A percentile compares a stretch with the other conserved stretches of the same genome.
These are phyloP conservation scores for Neonectria coccinea DNA, from an alignment of 2,329 filamentous ascomycete species.

Conservation along the genomic window DNA sequence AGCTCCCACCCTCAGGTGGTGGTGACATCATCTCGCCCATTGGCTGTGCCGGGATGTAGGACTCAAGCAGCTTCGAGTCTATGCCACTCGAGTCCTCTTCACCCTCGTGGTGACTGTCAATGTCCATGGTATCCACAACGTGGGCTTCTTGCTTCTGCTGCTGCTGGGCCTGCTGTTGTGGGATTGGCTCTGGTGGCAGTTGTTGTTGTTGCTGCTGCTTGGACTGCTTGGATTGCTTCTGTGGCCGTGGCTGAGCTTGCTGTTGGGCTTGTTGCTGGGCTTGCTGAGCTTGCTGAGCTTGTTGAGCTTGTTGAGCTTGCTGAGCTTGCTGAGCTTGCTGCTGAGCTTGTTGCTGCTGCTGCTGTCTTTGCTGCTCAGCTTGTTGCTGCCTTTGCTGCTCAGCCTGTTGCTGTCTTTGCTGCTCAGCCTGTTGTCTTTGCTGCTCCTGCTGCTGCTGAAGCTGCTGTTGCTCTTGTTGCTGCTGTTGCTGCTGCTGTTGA, in stretches of 20 bases:
- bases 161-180: conserved; percentile 46
- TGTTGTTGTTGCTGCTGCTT: conserved; percentile 47
- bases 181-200: conserved; percentile 45
- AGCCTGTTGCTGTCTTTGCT: conserved; percentile 44
- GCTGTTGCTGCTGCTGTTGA: conserved; percentile 40
- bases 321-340: conserved; percentile 31
- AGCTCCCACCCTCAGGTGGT: conserved; percentile 73
- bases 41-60: conserved; percentile 65
- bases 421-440: conserved; percentile 46
- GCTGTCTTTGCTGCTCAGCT: conserved; percentile 43
- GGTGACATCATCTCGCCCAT: conserved; percentile 72
- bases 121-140: conserved; percentile 63
- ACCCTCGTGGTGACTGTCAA: conserved; percentile 62
- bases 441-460: conserved; percentile 47
- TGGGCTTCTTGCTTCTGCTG: conserved; percentile 57
- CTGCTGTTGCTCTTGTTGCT: conserved; percentile 49
- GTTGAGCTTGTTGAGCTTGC: conserved; percentile 30
- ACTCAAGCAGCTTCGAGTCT: conserved; percentile 62
- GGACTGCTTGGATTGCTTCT: conserved; percentile 42
- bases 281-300: conserved; percentile 20
- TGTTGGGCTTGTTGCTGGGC: conserved; percentile 34
- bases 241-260: conserved; percentile 45
- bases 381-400: conserved; percentile 46
- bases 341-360: conserved; percentile 32
- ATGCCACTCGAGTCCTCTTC: conserved; percentile 59